Evolutionary conservation across 768 basidiomycete species (phyloP).

Genomic region (Polyporus arcularius): DNA sequence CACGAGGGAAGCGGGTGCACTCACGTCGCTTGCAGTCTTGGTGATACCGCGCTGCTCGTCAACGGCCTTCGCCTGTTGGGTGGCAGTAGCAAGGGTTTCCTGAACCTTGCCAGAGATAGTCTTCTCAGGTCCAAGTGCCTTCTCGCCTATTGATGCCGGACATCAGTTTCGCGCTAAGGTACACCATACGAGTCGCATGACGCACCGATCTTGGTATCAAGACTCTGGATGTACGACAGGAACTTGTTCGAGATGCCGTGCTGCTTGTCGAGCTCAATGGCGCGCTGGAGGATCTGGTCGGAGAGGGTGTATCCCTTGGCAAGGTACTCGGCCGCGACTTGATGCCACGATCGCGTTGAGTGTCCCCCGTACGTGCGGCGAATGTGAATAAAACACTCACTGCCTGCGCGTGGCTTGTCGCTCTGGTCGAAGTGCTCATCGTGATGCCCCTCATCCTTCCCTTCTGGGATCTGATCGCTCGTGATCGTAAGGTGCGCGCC

Average conservation of each 20-base stretch:
- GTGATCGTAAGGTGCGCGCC: slow-evolving; percentile 69
- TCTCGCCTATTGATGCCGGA: slow-evolving; percentile 31
- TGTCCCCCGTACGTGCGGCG: neutral
- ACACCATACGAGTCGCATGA: neutral
- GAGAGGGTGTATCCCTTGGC: slow-evolving; percentile 85
- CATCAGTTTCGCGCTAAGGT: neutral
- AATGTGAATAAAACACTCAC: slow-evolving; percentile 41
- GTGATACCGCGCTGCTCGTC: slow-evolving; percentile 82
- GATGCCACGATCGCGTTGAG: slow-evolving; percentile 5
- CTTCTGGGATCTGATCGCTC: slow-evolving; percentile 62
- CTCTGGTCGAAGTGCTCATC: slow-evolving; percentile 65
- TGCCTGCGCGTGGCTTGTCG: slow-evolving; percentile 90
- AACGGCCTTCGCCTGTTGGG: slow-evolving; percentile 67
- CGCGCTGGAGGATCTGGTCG: slow-evolving; percentile 74
- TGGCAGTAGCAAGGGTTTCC: slow-evolving; percentile 60
- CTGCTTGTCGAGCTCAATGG: slow-evolving; percentile 79
- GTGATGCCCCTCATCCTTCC: slow-evolving; percentile 48
- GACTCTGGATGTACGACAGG: slow-evolving; percentile 69
- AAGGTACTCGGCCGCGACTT: slow-evolving; percentile 92
- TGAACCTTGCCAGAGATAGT: slow-evolving; percentile 78
- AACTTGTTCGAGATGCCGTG: slow-evolving; percentile 90
- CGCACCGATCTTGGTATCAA: slow-evolving; percentile 70
- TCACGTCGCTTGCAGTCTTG: slow-evolving; percentile 68
- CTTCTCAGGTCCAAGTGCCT: slow-evolving; percentile 76
- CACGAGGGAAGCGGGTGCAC: slow-evolving; percentile 13